Evolutionary conservation across 441 rosid genomes (phyloP).

Genomic region (Populus hybrid): DNA sequence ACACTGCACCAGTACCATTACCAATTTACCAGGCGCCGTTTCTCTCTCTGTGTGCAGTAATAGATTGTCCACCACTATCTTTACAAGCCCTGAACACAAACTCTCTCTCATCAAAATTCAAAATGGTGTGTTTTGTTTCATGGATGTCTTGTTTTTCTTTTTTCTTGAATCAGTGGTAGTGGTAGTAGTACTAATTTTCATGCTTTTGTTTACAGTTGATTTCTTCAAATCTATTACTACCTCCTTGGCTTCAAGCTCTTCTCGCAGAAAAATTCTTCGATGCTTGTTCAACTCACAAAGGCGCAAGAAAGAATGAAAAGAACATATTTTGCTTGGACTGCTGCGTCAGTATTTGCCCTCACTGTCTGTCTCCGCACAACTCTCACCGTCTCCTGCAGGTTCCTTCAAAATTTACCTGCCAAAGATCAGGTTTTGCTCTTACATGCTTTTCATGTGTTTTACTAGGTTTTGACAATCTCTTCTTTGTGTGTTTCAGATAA

Average conservation of each 20-base stretch:
- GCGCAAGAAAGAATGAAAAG: constrained; percentile 71
- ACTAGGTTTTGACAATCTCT: neutral
- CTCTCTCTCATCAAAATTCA: constrained; percentile 19
- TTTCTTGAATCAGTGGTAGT: neutral
- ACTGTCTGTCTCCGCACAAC: constrained; percentile 63
- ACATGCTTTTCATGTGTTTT: neutral
- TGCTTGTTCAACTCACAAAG: constrained; percentile 74
- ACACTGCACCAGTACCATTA: constrained; percentile 24
- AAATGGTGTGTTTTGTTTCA: constrained; percentile 10
- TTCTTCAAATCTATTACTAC: constrained; percentile 33
- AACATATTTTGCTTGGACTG: constrained; percentile 82
- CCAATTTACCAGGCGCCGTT: constrained; percentile 50
- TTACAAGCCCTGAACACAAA: constrained; percentile 18
- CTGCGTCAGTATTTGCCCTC: constrained; percentile 74
- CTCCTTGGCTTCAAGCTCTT: constrained; percentile 75
- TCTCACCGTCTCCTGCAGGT: constrained; percentile 88
- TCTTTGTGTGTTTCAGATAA: constrained; percentile 46
- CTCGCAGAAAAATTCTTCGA: constrained; percentile 80
- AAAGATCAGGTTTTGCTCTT: neutral
- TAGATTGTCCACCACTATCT: constrained; percentile 28
- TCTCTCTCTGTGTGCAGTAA: constrained; percentile 30
- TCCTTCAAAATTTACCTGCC: neutral
- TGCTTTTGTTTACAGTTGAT: constrained; percentile 29
- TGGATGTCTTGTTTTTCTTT: neutral
- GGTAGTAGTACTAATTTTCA: neutral